Evolutionary conservation across 768 basidiomycete species (phyloP).

Genomic region (Candolleomyces aberdarensis): DNA sequence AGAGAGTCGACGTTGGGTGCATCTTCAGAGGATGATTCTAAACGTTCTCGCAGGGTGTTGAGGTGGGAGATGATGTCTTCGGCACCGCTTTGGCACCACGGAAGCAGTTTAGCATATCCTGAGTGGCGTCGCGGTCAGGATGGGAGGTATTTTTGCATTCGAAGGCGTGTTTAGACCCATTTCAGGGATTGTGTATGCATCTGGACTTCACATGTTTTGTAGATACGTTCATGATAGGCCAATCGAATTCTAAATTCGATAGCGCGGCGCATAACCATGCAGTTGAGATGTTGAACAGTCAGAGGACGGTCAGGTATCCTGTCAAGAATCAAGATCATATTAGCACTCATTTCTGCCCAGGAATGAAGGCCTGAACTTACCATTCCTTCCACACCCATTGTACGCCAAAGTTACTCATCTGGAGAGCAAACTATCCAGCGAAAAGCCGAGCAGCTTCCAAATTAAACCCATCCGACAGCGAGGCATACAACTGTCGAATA

Average conservation of each 20-base stretch:
- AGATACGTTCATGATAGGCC: slow-evolving; percentile 90
- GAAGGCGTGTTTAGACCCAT: slow-evolving; percentile 76
- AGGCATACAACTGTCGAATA: slow-evolving; percentile 79
- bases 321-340: not conserved
- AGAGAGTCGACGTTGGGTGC: slow-evolving; percentile 62
- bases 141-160: slow-evolving; percentile 78
- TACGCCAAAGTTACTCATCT: slow-evolving; percentile 98
- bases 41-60: slow-evolving; percentile 60
- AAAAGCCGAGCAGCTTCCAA: slow-evolving; percentile 79
- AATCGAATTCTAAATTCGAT: slow-evolving; percentile 88
- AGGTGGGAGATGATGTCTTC: slow-evolving; percentile 78
- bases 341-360: not conserved
- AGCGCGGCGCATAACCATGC: slow-evolving; percentile 84
- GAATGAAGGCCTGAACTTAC: slow-evolving; percentile 39
- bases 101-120: slow-evolving; percentile 73
- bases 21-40: slow-evolving; percentile 61
- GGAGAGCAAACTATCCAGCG: slow-evolving; percentile 92
- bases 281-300: slow-evolving; percentile 75
- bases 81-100: slow-evolving; percentile 77
- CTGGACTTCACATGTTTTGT: slow-evolving; percentile 78
- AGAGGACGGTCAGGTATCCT: slow-evolving; percentile 87
- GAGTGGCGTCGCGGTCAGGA: slow-evolving; percentile 77
- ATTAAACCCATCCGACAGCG: slow-evolving; percentile 83
- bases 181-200: slow-evolving; percentile 58
- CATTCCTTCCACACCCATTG: slow-evolving; percentile 99